Conservation (phyloP, 371 early-diverging fungal genomes). For the Funneliformis caledonium region DNA sequence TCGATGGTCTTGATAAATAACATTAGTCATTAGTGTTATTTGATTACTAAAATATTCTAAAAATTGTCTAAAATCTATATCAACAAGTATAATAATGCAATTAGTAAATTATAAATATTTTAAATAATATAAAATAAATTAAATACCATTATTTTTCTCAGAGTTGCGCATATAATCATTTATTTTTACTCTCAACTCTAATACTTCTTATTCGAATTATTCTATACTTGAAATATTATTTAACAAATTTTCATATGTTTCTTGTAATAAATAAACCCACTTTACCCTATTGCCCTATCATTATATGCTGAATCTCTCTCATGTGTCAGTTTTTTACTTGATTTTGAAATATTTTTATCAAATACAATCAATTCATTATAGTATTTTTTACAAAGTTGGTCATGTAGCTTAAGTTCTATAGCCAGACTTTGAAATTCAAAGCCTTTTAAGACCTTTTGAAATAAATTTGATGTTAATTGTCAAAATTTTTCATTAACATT, state of each 20-base stretch:
- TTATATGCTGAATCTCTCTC: neutral
- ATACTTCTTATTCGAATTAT: neutral
- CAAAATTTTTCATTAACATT: neutral
- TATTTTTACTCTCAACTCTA: neutral
- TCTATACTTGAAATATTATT: neutral
- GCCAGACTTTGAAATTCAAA: neutral
- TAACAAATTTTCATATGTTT: neutral
- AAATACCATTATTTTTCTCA: neutral
- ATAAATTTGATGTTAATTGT: neutral
- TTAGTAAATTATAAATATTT: neutral
- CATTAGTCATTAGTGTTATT: neutral
- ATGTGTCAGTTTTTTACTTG: neutral
- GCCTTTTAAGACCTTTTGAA: neutral
- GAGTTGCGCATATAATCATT: too few relatives aligned
- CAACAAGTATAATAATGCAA: neutral
- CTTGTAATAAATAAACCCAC: neutral
- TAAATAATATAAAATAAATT: neutral
- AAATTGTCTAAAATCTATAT: conserved; percentile 1
- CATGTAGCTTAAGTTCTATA: neutral
- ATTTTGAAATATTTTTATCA: neutral
- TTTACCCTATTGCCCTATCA: neutral
- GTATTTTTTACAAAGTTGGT: neutral
- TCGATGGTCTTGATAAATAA: neutral
- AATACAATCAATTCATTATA: neutral
- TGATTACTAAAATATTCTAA: neutral